Conservation (phyloP, 2,329 filamentous ascomycete genomes). For the Orbilia ellipsospora region DNA sequence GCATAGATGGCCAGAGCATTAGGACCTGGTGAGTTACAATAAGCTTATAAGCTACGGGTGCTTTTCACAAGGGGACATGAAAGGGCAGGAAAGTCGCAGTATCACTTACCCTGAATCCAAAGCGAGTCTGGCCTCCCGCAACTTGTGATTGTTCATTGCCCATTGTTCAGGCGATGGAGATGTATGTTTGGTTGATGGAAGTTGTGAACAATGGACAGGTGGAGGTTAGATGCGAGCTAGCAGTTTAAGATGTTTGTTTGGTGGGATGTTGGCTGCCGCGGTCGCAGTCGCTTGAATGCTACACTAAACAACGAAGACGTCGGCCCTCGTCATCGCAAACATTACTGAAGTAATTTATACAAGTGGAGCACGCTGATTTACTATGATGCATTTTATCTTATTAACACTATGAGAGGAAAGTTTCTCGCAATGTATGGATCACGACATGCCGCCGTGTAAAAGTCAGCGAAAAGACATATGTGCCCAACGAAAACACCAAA, state of each 20-base stretch:
- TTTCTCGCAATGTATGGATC: neutral
- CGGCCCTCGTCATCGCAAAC: too few relatives aligned
- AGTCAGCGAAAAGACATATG: neutral
- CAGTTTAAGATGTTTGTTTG: neutral
- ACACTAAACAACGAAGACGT: too few relatives aligned
- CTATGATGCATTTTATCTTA: neutral
- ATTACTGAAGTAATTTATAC: too few relatives aligned
- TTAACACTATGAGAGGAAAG: neutral
- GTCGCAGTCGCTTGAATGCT: too few relatives aligned
- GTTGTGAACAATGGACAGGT: neutral
- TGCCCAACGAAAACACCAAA: conserved; percentile 4
- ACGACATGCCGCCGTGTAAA: neutral
- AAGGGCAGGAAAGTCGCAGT: neutral
- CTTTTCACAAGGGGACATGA: conserved; percentile 7
- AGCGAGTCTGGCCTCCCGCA: conserved; percentile 33
- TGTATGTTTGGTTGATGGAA: neutral
- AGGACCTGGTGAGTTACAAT: conserved; percentile 51
- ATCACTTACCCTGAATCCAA: conserved; percentile 47
- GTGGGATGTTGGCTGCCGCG: neutral
- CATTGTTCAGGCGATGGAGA: conserved; percentile 22
- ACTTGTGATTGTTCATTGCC: conserved; percentile 54
- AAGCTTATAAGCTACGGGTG: conserved; percentile 53
- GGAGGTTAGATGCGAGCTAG: neutral
- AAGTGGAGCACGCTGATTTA: neutral
- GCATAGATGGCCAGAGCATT: conserved; percentile 66